A percentile compares a stretch with the other conserved stretches of the same genome.
phyloP scores from a whole-genome alignment of 805 yeast species.

The Cyberlindnera xylosilytica region DNA sequence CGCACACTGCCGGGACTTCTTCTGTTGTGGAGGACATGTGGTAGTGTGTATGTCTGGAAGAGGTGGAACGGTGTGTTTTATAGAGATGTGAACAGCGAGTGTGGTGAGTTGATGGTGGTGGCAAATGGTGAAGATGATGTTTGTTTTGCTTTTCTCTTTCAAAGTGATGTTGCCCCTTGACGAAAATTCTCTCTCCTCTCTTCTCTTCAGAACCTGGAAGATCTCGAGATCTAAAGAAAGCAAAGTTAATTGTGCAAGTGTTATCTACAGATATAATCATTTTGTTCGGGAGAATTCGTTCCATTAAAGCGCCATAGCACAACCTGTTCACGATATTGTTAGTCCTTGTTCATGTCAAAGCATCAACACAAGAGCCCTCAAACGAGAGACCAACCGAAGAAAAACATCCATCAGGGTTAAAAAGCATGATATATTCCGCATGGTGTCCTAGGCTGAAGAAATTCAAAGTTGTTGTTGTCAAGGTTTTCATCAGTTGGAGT shows the following conservation, averaged over 20 bases:
- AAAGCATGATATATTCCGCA: conserved; percentile 64
- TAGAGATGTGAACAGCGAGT: background rate
- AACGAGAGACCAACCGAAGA: background rate
- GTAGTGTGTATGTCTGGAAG: background rate
- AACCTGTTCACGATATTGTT: background rate
- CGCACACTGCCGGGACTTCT: conserved; percentile 63
- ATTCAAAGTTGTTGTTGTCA: conserved; percentile 52
- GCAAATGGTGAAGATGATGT: background rate
- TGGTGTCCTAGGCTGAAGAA: conserved; percentile 68
- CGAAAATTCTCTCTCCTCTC: background rate
- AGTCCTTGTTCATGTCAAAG: background rate
- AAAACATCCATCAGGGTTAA: conserved; percentile 53
- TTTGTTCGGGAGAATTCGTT: too few species aligned
- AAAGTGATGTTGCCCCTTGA: background rate
- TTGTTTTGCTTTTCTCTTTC: background rate
- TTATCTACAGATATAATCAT: too few species aligned
- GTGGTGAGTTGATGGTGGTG: background rate
- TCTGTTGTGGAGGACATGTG: conserved; percentile 10
- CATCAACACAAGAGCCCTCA: background rate
- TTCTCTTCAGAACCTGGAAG: too few species aligned
- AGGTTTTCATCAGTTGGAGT: conserved; percentile 35
- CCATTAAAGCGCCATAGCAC: too few species aligned
- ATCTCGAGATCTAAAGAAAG: too few species aligned
- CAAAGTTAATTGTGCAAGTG: too few species aligned
- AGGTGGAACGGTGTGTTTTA: too few species aligned